Evolutionary conservation across 257 asterid species (phyloP).

Genomic region (Catharanthus roseus): DNA sequence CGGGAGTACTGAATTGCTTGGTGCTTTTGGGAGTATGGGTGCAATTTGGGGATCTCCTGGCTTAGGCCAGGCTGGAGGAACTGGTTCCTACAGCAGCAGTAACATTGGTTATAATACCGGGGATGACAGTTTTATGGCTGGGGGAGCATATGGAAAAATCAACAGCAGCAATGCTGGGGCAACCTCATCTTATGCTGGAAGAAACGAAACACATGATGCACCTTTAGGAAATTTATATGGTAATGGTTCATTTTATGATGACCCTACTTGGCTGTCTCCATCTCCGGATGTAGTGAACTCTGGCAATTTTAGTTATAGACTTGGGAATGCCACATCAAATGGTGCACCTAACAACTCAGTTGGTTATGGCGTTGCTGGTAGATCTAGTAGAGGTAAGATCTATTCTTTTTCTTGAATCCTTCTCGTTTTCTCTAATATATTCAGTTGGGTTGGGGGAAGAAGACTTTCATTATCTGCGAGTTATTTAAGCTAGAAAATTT

Average conservation of each 20-base stretch:
- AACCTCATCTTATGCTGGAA: slow-evolving; percentile 32
- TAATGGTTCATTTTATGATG: slow-evolving; percentile 15
- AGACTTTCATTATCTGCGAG: neutral
- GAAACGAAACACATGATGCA: slow-evolving; percentile 35
- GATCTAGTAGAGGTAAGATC: slow-evolving; percentile 66
- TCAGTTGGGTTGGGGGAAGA: neutral
- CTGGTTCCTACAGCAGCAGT: slow-evolving; percentile 30
- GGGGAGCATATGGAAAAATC: slow-evolving; percentile 43
- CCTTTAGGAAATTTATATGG: slow-evolving; percentile 34
- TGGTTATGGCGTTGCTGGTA: slow-evolving; percentile 46
- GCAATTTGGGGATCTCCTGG: slow-evolving; percentile 59
- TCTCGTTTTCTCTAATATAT: neutral
- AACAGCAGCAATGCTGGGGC: slow-evolving; percentile 32
- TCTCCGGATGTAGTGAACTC: slow-evolving; percentile 47
- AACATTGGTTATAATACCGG: slow-evolving; percentile 32
- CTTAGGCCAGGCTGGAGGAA: slow-evolving; percentile 44
- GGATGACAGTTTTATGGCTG: slow-evolving; percentile 33
- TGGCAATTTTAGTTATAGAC: slow-evolving; percentile 44
- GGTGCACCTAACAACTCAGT: slow-evolving; percentile 39
- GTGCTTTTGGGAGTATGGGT: slow-evolving; percentile 52
- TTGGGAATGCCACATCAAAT: slow-evolving; percentile 39
- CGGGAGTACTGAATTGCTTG: slow-evolving; percentile 33
- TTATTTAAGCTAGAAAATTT: neutral
- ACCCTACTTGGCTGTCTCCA: slow-evolving; percentile 38
- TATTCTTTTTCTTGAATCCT: slow-evolving; percentile 7